These are phyloP conservation scores for Aquilaria malaccensis DNA, from an alignment of 345 rosid species.

Conservation along the genomic window DNA sequence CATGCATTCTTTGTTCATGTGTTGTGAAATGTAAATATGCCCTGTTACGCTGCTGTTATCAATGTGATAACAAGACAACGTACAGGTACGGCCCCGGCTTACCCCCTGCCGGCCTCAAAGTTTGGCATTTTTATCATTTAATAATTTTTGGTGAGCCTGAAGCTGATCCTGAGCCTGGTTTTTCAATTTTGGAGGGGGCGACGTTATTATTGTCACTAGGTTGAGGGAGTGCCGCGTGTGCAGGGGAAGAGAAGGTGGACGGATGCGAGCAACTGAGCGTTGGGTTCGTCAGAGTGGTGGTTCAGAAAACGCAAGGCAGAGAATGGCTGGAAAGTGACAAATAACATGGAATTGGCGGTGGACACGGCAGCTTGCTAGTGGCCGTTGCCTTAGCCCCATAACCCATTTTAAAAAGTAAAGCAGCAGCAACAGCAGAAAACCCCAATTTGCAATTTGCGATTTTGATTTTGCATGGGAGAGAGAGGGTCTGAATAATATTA, in stretches of 20 bases:
- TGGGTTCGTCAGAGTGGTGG: constrained; percentile 12
- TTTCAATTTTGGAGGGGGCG: background rate
- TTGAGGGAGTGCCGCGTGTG: background rate
- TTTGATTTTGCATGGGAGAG: constrained; percentile 6
- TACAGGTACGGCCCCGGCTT: no score
- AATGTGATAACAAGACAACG: no score
- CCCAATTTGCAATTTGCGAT: background rate
- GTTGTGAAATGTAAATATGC: no score
- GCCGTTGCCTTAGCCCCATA: constrained; percentile 20
- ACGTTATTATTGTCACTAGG: background rate
- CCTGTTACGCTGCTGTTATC: no score
- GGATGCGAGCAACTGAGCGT: background rate
- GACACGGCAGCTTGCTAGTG: constrained; percentile 16
- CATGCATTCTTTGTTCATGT: no score
- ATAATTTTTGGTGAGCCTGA: no score
- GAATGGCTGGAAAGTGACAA: constrained; percentile 22
- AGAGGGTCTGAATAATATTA: background rate
- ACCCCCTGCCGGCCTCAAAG: no score
- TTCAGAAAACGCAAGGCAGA: constrained; percentile 6
- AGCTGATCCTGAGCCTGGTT: background rate
- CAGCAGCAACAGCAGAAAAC: constrained; percentile 13
- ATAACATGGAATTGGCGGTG: constrained; percentile 29
- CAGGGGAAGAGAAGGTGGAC: no score
- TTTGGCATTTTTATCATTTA: no score
- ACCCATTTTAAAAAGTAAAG: constrained; percentile 21